These are phyloP conservation scores for Beauveria asiatica DNA, from an alignment of 2,329 filamentous ascomycete genomes.

Conservation along the genomic window DNA sequence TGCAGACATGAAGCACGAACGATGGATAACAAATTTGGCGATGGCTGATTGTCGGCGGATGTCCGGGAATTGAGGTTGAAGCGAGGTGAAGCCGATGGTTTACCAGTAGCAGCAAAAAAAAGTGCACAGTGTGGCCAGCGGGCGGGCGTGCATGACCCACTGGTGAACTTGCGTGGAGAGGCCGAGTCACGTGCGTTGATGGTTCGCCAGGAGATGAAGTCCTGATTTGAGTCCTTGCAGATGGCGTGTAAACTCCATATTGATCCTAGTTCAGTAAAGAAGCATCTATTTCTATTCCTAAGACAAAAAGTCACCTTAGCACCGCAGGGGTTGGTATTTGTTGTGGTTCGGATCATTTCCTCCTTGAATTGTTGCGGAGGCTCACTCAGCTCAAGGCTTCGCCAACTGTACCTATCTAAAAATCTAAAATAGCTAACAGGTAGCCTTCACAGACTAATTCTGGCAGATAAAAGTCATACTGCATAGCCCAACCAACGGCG, in stretches of 20 bases:
- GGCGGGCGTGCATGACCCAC: not conserved
- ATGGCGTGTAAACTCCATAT: too few relatives aligned
- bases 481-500: not conserved
- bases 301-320: not conserved
- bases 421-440: too few relatives aligned
- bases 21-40: constrained; percentile 16
- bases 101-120: constrained; percentile 11
- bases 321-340: not conserved
- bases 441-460: too few relatives aligned
- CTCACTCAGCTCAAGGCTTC: too few relatives aligned
- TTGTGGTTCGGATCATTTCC: not conserved
- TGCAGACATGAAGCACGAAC: constrained; percentile 16
- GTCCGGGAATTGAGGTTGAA: constrained; percentile 31
- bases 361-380: too few relatives aligned
- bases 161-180: not conserved
- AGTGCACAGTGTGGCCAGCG: too few relatives aligned
- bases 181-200: not conserved
- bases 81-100: constrained; percentile 30
- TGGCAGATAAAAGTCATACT: too few relatives aligned
- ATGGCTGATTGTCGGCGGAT: constrained; percentile 38
- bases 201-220: not conserved
- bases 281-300: not conserved
- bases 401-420: too few relatives aligned
- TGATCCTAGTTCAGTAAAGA: not conserved
- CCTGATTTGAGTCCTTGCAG: too few relatives aligned